Conservation (phyloP, 768 basidiomycete genomes). For the Pulveroboletus sp. region DNA sequence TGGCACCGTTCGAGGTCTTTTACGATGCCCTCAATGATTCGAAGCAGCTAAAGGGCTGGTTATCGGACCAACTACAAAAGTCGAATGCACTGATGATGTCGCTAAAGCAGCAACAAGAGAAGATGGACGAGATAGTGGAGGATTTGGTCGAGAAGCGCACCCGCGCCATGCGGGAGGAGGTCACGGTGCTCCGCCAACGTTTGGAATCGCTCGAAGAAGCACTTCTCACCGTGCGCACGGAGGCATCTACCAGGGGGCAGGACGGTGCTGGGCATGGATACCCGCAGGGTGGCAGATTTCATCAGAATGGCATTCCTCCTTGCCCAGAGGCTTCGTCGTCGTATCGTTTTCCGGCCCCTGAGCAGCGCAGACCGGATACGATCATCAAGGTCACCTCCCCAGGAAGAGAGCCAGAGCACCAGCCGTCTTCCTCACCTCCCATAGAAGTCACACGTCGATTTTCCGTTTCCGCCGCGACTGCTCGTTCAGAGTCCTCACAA, state of each 20-base stretch:
- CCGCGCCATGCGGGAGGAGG: constrained; percentile 55
- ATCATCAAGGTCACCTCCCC: constrained; percentile 39
- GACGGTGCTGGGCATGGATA: constrained; percentile 13
- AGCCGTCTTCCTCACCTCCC: constrained; percentile 40
- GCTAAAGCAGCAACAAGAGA: constrained; percentile 58
- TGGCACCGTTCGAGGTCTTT: constrained; percentile 78
- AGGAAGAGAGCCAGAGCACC: constrained; percentile 37
- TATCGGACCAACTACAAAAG: constrained; percentile 66
- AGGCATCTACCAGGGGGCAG: constrained; percentile 15
- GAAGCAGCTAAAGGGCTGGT: constrained; percentile 71
- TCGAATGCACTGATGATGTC: constrained; percentile 51
- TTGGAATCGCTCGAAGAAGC: constrained; percentile 66
- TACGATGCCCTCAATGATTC: constrained; percentile 83
- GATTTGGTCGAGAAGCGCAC: constrained; percentile 58
- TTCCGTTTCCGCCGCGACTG: constrained; percentile 39
- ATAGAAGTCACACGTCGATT: constrained; percentile 45
- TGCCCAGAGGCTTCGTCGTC: constrained; percentile 32
- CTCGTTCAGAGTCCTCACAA: constrained; percentile 41
- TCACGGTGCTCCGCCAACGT: constrained; percentile 52
- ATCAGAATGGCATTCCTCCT: constrained; percentile 36
- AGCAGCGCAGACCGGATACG: constrained; percentile 32
- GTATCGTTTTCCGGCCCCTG: constrained; percentile 47
- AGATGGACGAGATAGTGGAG: constrained; percentile 55
- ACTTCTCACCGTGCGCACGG: constrained; percentile 28
- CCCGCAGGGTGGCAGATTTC: constrained; percentile 22